Conservation (phyloP, 2,329 filamentous ascomycete species). For the Diplodia seriata region DNA sequence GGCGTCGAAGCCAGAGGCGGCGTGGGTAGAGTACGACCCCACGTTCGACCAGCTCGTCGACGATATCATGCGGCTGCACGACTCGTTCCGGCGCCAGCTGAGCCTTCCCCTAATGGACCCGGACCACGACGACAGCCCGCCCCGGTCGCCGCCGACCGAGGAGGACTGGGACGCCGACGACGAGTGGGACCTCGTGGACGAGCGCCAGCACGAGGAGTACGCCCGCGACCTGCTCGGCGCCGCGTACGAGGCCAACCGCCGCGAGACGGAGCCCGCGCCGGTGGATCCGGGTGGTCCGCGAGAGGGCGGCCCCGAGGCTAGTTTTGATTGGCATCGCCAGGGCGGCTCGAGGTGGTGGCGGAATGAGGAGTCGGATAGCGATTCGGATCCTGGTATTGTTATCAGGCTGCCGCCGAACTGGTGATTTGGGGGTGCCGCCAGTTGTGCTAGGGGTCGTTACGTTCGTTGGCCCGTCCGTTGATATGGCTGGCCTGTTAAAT, state of each 20-base stretch:
- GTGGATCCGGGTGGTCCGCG: background rate
- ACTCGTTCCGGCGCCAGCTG: no score
- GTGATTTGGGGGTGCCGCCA: no score
- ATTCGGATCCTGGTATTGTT: conserved; percentile 4
- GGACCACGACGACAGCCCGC: no score
- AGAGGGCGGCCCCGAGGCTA: background rate
- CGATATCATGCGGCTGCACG: no score
- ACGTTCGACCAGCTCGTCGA: no score
- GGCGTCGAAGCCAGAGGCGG: no score
- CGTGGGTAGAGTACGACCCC: no score
- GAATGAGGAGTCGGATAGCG: background rate
- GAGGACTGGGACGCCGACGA: background rate
- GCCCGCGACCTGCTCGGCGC: background rate
- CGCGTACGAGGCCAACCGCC: background rate
- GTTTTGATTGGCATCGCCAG: conserved; percentile 1
- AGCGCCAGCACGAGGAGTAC: background rate
- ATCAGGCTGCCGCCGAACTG: background rate
- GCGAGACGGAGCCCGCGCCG: background rate
- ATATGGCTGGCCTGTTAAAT: no score
- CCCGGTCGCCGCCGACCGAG: background rate
- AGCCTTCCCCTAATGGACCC: no score
- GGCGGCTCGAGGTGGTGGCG: conserved; percentile 16
- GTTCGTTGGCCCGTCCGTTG: no score
- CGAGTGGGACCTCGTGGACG: background rate
- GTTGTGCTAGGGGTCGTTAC: no score